Percentiles rank a stretch among this genome's conserved stretches.
Conservation (phyloP, 176 grass and related monocot genomes). For the Pharus latifolius region DNA sequence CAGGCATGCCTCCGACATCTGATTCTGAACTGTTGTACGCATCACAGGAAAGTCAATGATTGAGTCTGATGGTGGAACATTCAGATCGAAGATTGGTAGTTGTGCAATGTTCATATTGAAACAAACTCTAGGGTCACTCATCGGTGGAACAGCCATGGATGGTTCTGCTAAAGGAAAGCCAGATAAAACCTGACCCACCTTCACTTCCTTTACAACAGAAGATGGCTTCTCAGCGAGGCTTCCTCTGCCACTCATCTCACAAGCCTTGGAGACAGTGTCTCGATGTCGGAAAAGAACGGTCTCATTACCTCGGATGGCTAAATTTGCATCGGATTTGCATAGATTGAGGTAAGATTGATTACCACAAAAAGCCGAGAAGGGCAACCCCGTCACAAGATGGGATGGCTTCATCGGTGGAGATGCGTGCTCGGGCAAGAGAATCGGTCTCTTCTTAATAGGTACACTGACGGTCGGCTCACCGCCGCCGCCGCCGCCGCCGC, state of each 20-base stretch:
- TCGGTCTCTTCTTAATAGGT: slow-evolving; percentile 48
- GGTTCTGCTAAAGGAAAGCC: neutral
- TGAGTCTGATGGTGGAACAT: slow-evolving; percentile 19
- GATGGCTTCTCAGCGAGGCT: too few species aligned
- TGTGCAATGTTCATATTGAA: neutral
- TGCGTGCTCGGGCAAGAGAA: neutral
- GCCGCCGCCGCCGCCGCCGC: too few species aligned
- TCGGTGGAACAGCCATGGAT: neutral
- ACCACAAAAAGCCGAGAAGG: neutral
- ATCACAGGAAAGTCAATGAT: slow-evolving; percentile 18
- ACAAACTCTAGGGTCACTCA: slow-evolving; percentile 1
- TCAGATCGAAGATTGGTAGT: slow-evolving; percentile 41
- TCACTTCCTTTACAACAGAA: slow-evolving; percentile 28
- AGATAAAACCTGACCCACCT: slow-evolving; percentile 6
- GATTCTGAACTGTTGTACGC: slow-evolving; percentile 13
- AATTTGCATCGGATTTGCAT: neutral
- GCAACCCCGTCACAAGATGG: neutral
- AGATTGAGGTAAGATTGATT: slow-evolving; percentile 9
- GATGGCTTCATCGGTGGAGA: too few species aligned
- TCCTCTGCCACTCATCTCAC: too few species aligned
- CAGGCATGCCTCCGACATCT: slow-evolving; percentile 5
- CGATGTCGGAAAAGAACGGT: too few species aligned
- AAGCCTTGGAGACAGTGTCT: too few species aligned
- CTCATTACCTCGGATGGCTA: slow-evolving; percentile 10
- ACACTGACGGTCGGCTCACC: slow-evolving; percentile 23